These are phyloP conservation scores for Rosa lucieae DNA, from an alignment of 306 rosid genomes.

Conservation along the genomic window DNA sequence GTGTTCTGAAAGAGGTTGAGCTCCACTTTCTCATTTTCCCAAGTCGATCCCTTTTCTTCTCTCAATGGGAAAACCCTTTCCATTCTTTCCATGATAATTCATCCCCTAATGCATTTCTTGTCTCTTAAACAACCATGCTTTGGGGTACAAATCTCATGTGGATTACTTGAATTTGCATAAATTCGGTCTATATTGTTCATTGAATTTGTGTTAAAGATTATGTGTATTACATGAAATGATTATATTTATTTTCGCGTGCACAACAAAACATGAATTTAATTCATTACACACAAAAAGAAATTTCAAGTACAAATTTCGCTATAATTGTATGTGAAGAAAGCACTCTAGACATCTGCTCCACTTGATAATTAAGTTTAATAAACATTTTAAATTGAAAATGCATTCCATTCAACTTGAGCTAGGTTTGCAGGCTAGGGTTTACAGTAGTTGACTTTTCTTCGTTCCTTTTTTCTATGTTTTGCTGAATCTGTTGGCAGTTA, in stretches of 20 bases:
- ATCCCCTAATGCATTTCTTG: constrained; percentile 7
- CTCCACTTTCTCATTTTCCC: constrained; percentile 24
- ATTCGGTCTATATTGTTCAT: not conserved
- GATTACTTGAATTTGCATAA: not conserved
- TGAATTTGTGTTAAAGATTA: not conserved
- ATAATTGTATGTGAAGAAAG: too few species aligned
- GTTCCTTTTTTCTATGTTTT: not conserved
- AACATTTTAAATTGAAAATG: not conserved
- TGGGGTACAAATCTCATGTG: not conserved
- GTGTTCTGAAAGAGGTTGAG: not conserved
- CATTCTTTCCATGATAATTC: constrained; percentile 18
- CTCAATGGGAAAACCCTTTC: constrained; percentile 22
- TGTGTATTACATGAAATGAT: not conserved
- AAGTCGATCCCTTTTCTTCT: constrained; percentile 30
- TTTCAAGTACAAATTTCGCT: too few species aligned
- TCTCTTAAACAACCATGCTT: not conserved
- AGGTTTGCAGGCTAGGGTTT: not conserved
- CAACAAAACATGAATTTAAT: too few species aligned
- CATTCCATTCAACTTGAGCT: not conserved
- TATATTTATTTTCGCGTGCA: not conserved
- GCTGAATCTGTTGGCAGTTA: not conserved
- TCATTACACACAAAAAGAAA: too few species aligned
- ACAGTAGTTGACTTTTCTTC: not conserved
- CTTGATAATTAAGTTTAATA: not conserved
- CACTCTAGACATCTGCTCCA: not conserved